These are phyloP conservation scores for Globisporangium heterothallicum DNA, from an alignment of 352 stramenopile species.

Conservation along the genomic window DNA sequence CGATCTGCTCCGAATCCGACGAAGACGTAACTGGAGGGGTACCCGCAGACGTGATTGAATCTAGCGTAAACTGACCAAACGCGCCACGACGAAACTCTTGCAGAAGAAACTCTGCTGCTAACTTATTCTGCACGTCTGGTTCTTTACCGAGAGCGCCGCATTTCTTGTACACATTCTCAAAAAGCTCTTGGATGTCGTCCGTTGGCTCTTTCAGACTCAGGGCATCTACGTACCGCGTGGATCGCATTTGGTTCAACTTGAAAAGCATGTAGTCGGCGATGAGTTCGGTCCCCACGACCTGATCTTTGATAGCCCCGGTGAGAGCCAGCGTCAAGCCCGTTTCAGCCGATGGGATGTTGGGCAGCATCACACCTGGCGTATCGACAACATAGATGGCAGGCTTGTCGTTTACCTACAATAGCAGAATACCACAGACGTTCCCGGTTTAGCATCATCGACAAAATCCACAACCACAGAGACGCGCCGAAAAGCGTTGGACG, in stretches of 20 bases:
- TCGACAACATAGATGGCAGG: constrained; percentile 87
- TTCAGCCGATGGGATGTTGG: constrained; percentile 73
- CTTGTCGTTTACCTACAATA: constrained; percentile 66
- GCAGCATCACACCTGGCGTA: constrained; percentile 86
- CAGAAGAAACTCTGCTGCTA: constrained; percentile 69
- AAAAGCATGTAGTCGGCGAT: constrained; percentile 90
- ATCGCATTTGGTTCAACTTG: constrained; percentile 74
- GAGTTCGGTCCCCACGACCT: constrained; percentile 77
- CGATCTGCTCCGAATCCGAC: no score
- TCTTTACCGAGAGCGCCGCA: constrained; percentile 80
- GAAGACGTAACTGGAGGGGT: no score
- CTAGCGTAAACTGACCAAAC: constrained; percentile 83
- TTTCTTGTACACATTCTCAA: constrained; percentile 53
- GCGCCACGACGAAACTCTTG: constrained; percentile 69
- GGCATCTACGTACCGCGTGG: constrained; percentile 74
- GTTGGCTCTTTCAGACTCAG: constrained; percentile 60
- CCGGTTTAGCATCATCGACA: background rate
- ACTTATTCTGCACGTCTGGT: constrained; percentile 50
- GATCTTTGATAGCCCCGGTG: constrained; percentile 84
- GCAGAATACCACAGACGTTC: no score
- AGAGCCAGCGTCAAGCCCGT: constrained; percentile 82
- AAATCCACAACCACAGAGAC: no score
- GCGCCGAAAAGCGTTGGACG: background rate
- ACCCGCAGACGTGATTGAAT: no score
- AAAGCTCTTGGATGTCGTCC: constrained; percentile 67